Base-by-base conservation (phyloP, 2,329 filamentous ascomycete species). In the Beauveria australis region DNA sequence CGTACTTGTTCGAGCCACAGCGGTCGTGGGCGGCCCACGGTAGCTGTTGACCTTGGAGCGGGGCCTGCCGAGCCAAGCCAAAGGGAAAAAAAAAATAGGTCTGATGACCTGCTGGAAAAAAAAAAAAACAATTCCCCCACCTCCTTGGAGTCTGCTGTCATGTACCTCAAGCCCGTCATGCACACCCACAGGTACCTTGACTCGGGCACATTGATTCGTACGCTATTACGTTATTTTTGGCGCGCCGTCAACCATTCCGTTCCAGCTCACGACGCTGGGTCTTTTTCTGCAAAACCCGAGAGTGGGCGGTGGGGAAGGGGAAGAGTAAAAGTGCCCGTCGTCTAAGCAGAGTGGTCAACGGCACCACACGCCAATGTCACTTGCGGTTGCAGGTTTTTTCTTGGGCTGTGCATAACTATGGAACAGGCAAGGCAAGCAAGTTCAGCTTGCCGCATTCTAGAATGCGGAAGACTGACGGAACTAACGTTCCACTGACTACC, bases 11-110 rank as follows among this genome's bases (percentile, higher is more conserved):
- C 44, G 26, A 33, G 19, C 8, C 44, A 22, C n/a, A n/a, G n/a
- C 26, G 46, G 37, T 43, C 48, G 48, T 60, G 58, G 58, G 49
- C 28, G 58, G 30, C 41, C 49, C 49, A 33, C 28, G 40, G 51
- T 60, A 60, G 58, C 58, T 60, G 43, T 53, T 47, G 48, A 43
- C 18, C n/a, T 14, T 47, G 26, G 19, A n/a, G 57, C 57, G 49
- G 49, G 53, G 57, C 41, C 41, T 48, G 49, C 57, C 49, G 49
- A 60, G 40, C 19, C 40, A 43, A 22, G 49, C 41, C 41, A 19
- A 19, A n/a, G 24, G 3, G 4, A 43, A 43, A 43, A 43, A 43
- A 43, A 24, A 53, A 53, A 33, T 16, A 37, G 26, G 24, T 52
- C 56, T 59, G 47, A 8, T 53, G 33, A 52, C 47, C 26, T 43